Base-by-base conservation (phyloP, 768 basidiomycete genomes). In the Boletellus sp. region DNA sequence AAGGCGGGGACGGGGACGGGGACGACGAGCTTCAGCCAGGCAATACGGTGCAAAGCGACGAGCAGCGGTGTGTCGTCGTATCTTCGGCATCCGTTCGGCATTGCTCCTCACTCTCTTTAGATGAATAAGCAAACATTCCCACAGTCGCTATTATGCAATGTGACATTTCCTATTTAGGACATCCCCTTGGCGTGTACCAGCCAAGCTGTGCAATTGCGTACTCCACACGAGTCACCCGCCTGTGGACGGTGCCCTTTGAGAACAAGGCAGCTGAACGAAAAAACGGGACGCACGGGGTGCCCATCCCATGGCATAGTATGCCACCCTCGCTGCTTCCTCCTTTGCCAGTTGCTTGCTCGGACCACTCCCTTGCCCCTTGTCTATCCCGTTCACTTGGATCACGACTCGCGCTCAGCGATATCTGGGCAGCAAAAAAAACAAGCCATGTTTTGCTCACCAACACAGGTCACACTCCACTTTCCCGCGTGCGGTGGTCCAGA, bases 271-370 rank as follows among this genome's bases (percentile, higher is more conserved):
- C 10, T 3, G 13, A 47, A 39, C 28, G 17, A 23, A 13, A n/a
- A n/a, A 41, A 45, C 22, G 9, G 37, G 22, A 66, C 68, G 42
- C 41, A 74, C 73, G 71, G 41, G 70, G 64, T 47, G 80, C 79
- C 87, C 87, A 89, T 31, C 87, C 87, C 85, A 90, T 83, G 9
- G 78, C 76, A 59, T 80, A 78, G 67, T 79, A 87, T 9, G 87
- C 87, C 56, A 80, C 72, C 50, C 78, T 75, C 16, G 87, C 87
- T 0, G 87, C 87, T 48, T 84, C 83, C 59, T 90, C 87, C 65
- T 88, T 90, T 7, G 87, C 87, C 2, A 79, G 67, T 60, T 90
- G 87, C 65, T 90, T 90, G 64, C 74, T 85, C 45, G 74, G 71
- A 24, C 85, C 85, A n/a, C 63, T 66, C 2, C 87, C 88, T 42